A percentile compares a stretch with the other conserved stretches of the same genome.
Evolutionary conservation across 2,329 filamentous ascomycete genomes (phyloP).

Genomic region (Scedosporium dehoogii): DNA sequence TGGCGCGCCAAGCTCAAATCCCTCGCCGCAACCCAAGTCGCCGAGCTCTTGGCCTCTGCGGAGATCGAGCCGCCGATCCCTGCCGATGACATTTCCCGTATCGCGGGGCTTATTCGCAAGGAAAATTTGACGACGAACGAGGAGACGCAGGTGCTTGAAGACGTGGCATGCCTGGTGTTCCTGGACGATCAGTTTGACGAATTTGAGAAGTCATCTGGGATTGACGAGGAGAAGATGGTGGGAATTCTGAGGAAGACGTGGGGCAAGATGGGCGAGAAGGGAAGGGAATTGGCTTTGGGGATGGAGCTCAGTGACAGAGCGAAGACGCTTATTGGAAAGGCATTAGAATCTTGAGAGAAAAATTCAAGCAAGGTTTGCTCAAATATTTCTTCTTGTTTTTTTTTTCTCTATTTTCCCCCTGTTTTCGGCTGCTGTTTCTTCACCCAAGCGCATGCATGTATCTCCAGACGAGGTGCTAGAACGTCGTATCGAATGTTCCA

Average conservation of each 20-base stretch:
- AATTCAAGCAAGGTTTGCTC: too few relatives aligned
- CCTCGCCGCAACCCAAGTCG: slow-evolving; percentile 45
- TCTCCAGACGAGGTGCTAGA: too few relatives aligned
- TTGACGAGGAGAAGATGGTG: slow-evolving; percentile 69
- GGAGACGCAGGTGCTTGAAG: slow-evolving; percentile 69
- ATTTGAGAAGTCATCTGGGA: slow-evolving; percentile 57
- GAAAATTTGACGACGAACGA: slow-evolving; percentile 50
- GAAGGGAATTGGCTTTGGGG: slow-evolving; percentile 52
- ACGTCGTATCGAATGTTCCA: not conserved
- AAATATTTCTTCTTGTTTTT: too few relatives aligned
- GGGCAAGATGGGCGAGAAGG: slow-evolving; percentile 61
- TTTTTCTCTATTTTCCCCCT: too few relatives aligned
- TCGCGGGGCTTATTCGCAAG: slow-evolving; percentile 68
- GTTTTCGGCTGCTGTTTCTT: too few relatives aligned
- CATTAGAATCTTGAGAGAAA: slow-evolving; percentile 29
- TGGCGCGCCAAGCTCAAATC: slow-evolving; percentile 69
- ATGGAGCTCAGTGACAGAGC: slow-evolving; percentile 57
- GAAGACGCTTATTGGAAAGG: slow-evolving; percentile 51
- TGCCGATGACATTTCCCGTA: slow-evolving; percentile 44
- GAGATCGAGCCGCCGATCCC: slow-evolving; percentile 27
- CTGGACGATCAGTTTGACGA: slow-evolving; percentile 77
- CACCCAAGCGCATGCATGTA: too few relatives aligned
- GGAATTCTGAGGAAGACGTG: slow-evolving; percentile 63
- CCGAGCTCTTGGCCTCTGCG: slow-evolving; percentile 38
- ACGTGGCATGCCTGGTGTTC: slow-evolving; percentile 80